Evolutionary conservation across 2,329 filamentous ascomycete genomes (phyloP), one percentile per base, ranked within the genome.

Genomic region (Talaromyces sp.): DNA sequence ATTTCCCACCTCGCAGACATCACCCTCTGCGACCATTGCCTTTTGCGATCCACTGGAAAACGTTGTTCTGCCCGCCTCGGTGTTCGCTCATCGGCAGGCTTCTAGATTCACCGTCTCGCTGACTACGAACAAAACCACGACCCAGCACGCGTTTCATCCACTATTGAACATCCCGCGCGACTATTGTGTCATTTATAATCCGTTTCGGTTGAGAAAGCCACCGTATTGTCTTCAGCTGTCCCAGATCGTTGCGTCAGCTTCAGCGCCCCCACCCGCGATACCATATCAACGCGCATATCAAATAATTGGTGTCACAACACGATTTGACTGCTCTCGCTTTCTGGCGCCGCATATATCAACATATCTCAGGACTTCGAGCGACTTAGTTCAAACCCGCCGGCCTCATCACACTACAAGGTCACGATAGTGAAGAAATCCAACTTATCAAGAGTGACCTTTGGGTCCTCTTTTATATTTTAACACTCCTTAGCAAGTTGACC

Each of bases 381-480:
- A 49, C 54, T 35, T 56, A 35, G 3, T 31, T 56, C 52, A 37
- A 22, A 13, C 5, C 37, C 16, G n/a, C 22, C 13, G 39, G 58
- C 47, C 22, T 60, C 39, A 16, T 45, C 19, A 19, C 57, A 10
- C 39, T 35, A 56, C 35, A 24, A 14, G 27, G 45, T n/a, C 27
- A 58, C 33, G 31, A 54, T 31, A 49, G 45, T 50, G 54, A 58
- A 41, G 35, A 57, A 33, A 22, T 19, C 33, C 43, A 22, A 43
- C 10, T 35, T 10, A 6, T 27, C 31, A 56, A 66, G 65, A 66
- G 65, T 50, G 65, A 41, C 65, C 60, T 31, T 59, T 31, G 54
- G 64, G 64, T 66, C 65, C 60, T 66, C 65, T 64, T 66, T n/a
- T 19, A 35, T 54, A 45, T 41, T 37, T 31, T 11, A 11, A 35